Conservation (phyloP, 2,329 filamentous ascomycete species). For the Colletotrichum zoysiae region DNA sequence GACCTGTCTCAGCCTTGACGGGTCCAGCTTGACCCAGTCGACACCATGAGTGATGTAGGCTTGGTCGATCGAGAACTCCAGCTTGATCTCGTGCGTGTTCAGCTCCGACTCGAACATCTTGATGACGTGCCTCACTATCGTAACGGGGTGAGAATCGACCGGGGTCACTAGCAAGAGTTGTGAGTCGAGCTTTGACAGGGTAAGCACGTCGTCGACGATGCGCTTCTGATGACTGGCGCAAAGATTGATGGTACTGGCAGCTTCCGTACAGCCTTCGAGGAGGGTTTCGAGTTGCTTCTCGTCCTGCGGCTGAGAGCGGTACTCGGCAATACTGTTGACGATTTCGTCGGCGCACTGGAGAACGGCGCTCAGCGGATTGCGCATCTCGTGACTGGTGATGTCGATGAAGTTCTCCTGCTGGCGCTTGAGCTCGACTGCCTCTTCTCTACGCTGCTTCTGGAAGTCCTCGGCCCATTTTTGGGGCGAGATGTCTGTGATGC, state of each 20-base stretch:
- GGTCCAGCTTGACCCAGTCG: constrained; percentile 81
- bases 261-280: constrained; percentile 73
- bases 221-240: constrained; percentile 85
- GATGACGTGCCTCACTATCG: constrained; percentile 75
- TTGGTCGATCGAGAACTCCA: constrained; percentile 76
- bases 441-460: constrained; percentile 81
- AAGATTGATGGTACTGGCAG: constrained; percentile 83
- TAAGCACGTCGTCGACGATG: constrained; percentile 76
- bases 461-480: constrained; percentile 88
- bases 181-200: constrained; percentile 77
- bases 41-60: constrained; percentile 74
- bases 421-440: constrained; percentile 83
- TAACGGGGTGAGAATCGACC: constrained; percentile 75
- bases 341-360: constrained; percentile 84
- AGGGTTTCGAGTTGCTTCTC: constrained; percentile 60
- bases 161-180: constrained; percentile 78
- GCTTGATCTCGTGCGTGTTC: constrained; percentile 76
- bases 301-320: constrained; percentile 50
- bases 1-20: constrained; percentile 79
- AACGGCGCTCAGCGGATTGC: constrained; percentile 81
- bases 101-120: constrained; percentile 87
- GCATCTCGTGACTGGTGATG: constrained; percentile 81
- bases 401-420: constrained; percentile 81
- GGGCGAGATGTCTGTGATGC: constrained; percentile 86
- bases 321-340: constrained; percentile 60